Percentiles rank a stretch among this genome's conserved stretches.
These are phyloP conservation scores for Aspergillaceae sp. DNA, from an alignment of 2,329 filamentous ascomycete species.

Conservation along the genomic window DNA sequence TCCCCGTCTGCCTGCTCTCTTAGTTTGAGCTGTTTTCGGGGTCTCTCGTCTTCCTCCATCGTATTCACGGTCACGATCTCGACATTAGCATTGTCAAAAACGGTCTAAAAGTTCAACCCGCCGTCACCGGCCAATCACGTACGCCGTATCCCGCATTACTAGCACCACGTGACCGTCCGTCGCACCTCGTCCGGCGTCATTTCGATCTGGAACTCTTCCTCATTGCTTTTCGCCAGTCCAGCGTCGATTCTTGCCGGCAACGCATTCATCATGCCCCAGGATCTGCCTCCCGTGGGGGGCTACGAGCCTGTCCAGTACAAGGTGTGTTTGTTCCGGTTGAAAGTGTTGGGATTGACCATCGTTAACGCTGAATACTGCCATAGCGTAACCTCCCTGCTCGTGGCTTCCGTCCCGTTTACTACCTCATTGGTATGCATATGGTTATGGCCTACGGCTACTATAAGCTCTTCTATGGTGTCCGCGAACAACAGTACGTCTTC, in stretches of 20 bases:
- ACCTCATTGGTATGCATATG: slow-evolving; percentile 66
- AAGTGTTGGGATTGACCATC: no score
- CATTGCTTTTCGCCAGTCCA: slow-evolving; percentile 11
- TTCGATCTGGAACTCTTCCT: slow-evolving; percentile 8
- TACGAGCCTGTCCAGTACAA: slow-evolving; percentile 97
- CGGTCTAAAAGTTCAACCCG: slow-evolving; percentile 9
- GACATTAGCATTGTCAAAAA: slow-evolving; percentile 1
- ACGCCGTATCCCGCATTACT: slow-evolving; percentile 22
- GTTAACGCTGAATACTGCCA: neutral
- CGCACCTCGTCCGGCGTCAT: slow-evolving; percentile 1
- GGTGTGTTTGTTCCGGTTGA: slow-evolving; percentile 43
- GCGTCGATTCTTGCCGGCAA: slow-evolving; percentile 1
- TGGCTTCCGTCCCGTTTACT: slow-evolving; percentile 74
- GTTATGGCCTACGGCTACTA: slow-evolving; percentile 90
- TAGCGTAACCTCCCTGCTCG: slow-evolving; percentile 86
- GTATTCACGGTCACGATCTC: neutral
- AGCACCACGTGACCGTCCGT: slow-evolving; percentile 20
- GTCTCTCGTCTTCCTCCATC: slow-evolving; percentile 50
- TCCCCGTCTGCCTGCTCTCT: slow-evolving; percentile 17
- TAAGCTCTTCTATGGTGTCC: slow-evolving; percentile 68
- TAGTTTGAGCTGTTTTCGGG: slow-evolving; percentile 48
- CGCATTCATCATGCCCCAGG: slow-evolving; percentile 70
- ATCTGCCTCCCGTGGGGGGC: slow-evolving; percentile 91
- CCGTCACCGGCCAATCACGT: slow-evolving; percentile 19
- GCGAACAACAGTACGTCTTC: slow-evolving; percentile 75